These are phyloP conservation scores for Termitomyces bulborhizus DNA, from an alignment of 768 basidiomycete species.

Conservation along the genomic window DNA sequence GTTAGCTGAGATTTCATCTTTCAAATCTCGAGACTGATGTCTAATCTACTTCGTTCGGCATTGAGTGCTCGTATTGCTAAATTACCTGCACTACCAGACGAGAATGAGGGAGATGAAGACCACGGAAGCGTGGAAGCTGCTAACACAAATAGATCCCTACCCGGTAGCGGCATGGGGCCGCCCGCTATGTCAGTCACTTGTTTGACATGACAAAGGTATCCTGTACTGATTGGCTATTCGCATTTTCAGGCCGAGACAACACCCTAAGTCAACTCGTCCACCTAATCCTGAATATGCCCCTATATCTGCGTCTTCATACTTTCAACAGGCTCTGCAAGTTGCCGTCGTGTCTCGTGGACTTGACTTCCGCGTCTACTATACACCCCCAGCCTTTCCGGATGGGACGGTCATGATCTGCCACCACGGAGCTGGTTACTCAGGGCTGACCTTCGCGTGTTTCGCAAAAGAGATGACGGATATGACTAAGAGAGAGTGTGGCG, in stretches of 20 bases:
- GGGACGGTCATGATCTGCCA: constrained; percentile 84
- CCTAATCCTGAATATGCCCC: constrained; percentile 68
- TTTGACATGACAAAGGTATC: constrained; percentile 3
- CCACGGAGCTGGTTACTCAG: constrained; percentile 93
- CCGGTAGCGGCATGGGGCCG: constrained; percentile 53
- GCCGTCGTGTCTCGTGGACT: constrained; percentile 53
- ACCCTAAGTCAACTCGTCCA: constrained; percentile 21
- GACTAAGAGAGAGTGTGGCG: constrained; percentile 69
- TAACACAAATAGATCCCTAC: constrained; percentile 57
- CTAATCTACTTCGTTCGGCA: constrained; percentile 70
- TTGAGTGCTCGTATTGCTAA: constrained; percentile 70
- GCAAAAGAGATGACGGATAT: constrained; percentile 68
- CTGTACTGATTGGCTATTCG: constrained; percentile 7
- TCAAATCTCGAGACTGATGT: constrained; percentile 35
- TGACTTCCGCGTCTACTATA: constrained; percentile 79
- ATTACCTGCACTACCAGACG: constrained; percentile 52
- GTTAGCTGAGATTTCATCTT: too few species aligned
- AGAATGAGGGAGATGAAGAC: constrained; percentile 28
- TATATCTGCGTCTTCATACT: constrained; percentile 72
- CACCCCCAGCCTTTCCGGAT: constrained; percentile 50
- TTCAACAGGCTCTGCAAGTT: constrained; percentile 76
- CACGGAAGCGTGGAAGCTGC: constrained; percentile 51
- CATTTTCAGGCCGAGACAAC: constrained; percentile 28
- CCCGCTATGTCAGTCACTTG: constrained; percentile 50
- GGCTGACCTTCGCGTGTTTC: constrained; percentile 82